Conservation (phyloP, 805 yeast genomes). For the Saccharomycopsis javanensis region DNA sequence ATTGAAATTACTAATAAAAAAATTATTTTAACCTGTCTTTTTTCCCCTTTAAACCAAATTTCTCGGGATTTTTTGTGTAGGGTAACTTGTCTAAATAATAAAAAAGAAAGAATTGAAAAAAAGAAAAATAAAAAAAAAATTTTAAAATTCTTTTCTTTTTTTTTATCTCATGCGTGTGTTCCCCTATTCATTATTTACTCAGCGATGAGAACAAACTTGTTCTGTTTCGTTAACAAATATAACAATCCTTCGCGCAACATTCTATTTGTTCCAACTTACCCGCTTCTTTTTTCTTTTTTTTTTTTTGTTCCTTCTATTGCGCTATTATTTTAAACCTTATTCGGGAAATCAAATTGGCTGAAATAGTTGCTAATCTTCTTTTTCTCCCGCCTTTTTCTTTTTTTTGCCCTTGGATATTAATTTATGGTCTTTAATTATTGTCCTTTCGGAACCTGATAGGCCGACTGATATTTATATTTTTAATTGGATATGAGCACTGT, state of each 20-base stretch:
- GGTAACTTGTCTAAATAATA: no score
- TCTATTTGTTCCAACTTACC: no score
- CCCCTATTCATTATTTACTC: background rate
- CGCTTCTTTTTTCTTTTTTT: background rate
- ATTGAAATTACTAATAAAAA: background rate
- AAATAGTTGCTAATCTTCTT: no score
- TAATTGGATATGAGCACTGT: background rate
- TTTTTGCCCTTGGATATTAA: no score
- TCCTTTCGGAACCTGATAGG: background rate
- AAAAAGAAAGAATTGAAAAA: background rate
- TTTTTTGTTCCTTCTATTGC: background rate
- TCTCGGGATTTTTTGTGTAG: no score
- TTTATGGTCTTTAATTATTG: background rate
- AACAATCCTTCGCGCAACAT: no score
- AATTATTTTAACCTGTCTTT: background rate
- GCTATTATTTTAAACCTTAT: background rate
- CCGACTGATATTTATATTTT: no score
- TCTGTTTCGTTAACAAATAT: no score
- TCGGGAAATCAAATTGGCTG: background rate
- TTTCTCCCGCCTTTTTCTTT: no score
- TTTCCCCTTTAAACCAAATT: background rate
- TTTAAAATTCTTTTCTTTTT: no score
- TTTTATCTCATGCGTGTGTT: background rate
- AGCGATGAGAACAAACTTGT: background rate
- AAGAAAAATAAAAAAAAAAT: no score